Conservation (phyloP, 1,139 yeast genomes). For the Ogataea hybrid region DNA sequence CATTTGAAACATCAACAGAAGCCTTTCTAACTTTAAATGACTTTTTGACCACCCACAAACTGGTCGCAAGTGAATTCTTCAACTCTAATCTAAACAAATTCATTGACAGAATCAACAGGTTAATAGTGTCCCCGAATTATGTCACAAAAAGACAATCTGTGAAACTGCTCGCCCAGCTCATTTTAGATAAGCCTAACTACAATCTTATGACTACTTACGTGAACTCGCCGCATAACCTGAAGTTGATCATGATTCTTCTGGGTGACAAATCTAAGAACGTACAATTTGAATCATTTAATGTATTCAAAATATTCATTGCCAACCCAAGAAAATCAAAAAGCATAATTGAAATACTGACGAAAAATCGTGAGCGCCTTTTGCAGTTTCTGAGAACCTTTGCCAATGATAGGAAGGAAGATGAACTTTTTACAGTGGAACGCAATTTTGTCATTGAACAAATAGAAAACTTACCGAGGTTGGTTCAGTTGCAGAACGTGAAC, state of each 20-base stretch:
- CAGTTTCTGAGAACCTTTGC: constrained; percentile 69
- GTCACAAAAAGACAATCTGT: constrained; percentile 92
- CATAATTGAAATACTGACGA: constrained; percentile 74
- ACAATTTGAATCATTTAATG: constrained; percentile 88
- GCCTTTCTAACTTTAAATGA: constrained; percentile 77
- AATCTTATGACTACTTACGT: constrained; percentile 73
- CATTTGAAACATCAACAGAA: constrained; percentile 90
- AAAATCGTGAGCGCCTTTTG: constrained; percentile 76
- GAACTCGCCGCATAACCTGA: constrained; percentile 76
- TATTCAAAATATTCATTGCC: constrained; percentile 90
- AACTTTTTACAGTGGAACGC: constrained; percentile 72
- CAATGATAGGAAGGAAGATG: constrained; percentile 59
- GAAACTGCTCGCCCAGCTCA: constrained; percentile 70
- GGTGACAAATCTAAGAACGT: constrained; percentile 88
- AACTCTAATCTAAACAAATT: constrained; percentile 53
- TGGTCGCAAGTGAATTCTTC: constrained; percentile 68
- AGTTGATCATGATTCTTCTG: constrained; percentile 78
- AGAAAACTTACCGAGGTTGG: constrained; percentile 57
- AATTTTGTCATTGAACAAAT: constrained; percentile 78
- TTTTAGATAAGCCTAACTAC: constrained; percentile 73
- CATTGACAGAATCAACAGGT: constrained; percentile 57
- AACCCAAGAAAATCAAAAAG: constrained; percentile 87
- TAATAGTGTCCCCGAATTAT: constrained; percentile 76
- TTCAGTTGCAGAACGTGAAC: constrained; percentile 15
- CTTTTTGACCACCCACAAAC: constrained; percentile 66